These are phyloP conservation scores for Magnusiomyces paraingens DNA, from an alignment of 1,139 yeast genomes.

Conservation along the genomic window DNA sequence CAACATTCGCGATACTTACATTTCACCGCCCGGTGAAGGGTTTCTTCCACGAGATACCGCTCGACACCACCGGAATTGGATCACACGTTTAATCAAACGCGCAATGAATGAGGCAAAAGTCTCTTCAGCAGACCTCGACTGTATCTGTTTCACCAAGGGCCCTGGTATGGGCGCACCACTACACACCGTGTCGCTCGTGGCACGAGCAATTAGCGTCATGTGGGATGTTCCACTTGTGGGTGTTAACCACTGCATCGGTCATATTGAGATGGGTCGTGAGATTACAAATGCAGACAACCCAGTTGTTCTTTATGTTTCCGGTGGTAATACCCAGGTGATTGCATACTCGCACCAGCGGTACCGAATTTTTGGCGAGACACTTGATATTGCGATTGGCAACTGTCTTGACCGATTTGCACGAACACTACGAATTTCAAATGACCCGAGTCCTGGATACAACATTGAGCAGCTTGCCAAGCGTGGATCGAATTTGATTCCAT, in stretches of 20 bases:
- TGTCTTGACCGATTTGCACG: conserved; percentile 95
- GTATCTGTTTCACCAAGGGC: conserved; percentile 93
- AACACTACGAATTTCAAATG: conserved; percentile 77
- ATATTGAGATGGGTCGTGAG: conserved; percentile 98
- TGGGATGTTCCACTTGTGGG: conserved; percentile 88
- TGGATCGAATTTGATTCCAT: conserved; percentile 59
- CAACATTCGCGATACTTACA: conserved; percentile 88
- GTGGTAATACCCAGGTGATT: conserved; percentile 97
- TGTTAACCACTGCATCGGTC: conserved; percentile 96
- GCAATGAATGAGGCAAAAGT: conserved; percentile 63
- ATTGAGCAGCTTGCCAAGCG: conserved; percentile 87
- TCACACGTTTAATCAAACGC: conserved; percentile 63
- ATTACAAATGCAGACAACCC: conserved; percentile 95
- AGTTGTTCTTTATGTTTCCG: conserved; percentile 92
- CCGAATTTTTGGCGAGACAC: conserved; percentile 93
- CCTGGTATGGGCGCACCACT: conserved; percentile 99
- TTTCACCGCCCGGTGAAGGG: conserved; percentile 98
- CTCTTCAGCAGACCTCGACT: conserved; percentile 57
- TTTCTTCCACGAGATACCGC: conserved; percentile 95
- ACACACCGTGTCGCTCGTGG: conserved; percentile 88
- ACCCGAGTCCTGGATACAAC: conserved; percentile 96
- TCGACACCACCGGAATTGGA: conserved; percentile 94
- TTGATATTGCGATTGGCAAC: conserved; percentile 95
- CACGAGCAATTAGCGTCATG: conserved; percentile 73
- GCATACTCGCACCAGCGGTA: conserved; percentile 92